Evolutionary conservation across 2,329 filamentous ascomycete species (phyloP), one percentile per base, ranked within the genome.

Genomic region (Beauveria pseudobassiana): DNA sequence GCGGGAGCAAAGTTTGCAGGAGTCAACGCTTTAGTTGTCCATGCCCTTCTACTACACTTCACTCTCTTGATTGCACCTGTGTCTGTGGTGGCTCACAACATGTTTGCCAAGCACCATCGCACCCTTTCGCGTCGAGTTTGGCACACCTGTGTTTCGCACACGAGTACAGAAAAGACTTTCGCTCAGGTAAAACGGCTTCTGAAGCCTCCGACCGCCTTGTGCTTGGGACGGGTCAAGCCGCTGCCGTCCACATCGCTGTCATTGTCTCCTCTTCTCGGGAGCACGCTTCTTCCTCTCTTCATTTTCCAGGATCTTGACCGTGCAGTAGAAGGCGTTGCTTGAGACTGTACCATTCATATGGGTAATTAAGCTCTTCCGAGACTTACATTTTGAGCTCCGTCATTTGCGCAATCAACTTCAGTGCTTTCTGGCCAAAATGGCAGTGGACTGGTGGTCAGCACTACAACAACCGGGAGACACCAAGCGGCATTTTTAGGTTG

Each of bases 181-280:
- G 67, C 89, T 92, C 52, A 95, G 83, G 63, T 84, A 84, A 73
- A 93, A 90, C 1, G 87, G 88, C 77, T 93, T 93, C 80, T 97
- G 71, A 99, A 98, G 3, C 93, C 95, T 42, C 92, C 92, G 1
- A 92, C 92, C 22, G 92, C 90, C 70, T 93, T 96, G 67, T 89
- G 86, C 77, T 90, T 88, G 68, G 84, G 82, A 14, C 77, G 78
- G 68, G 72, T 83, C 34, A 1, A 38, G 76, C 73, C 86, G 50
- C 82, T 87, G 5, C 80, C 83, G 14, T 86, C 86, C 8, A 89
- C 74, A 55, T 93, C 91, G 68, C 89, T 93, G 68, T 96, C 91
- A 68, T 96, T 91, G 61, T 88, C 87, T 7, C 81, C 91, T 92
- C 80, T 91, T 91, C 67, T 84, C 82, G 59, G 82, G 81, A 48